Conservation (phyloP, 768 basidiomycete species). For the Erythrobasidium yunnanense region DNA sequence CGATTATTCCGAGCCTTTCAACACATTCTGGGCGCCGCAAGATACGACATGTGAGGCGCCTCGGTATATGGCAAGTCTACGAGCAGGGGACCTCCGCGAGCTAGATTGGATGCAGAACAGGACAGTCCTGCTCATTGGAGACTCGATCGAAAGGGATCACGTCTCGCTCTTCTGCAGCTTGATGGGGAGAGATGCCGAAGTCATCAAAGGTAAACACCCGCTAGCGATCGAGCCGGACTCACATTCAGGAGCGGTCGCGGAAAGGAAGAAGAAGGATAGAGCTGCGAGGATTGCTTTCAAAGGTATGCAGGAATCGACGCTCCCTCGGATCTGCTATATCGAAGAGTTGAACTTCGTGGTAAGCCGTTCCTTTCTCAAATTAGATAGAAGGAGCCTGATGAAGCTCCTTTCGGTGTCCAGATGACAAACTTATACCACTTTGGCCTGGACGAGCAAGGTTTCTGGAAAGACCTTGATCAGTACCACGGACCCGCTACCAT, state of each 20-base stretch:
- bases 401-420: neutral
- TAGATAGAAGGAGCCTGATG: neutral
- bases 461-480: conserved; percentile 33
- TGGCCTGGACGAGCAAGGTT: conserved; percentile 38
- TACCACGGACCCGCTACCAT: conserved; percentile 35
- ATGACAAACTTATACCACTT: conserved; percentile 37
- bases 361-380: neutral
- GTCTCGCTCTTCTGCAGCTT: conserved; percentile 38
- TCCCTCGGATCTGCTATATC: conserved; percentile 36
- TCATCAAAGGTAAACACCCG: conserved; percentile 25
- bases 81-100: conserved; percentile 22
- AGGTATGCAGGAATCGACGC: conserved; percentile 34
- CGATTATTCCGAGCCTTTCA: conserved; percentile 21
- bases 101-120: conserved; percentile 34
- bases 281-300: conserved; percentile 25
- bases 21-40: conserved; percentile 14
- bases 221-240: conserved; percentile 5
- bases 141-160: conserved; percentile 37
- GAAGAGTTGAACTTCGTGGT: conserved; percentile 36
- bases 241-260: neutral
- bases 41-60: conserved; percentile 32
- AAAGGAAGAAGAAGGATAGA: conserved; percentile 23
- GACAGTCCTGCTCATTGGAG: conserved; percentile 37
- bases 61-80: conserved; percentile 31
- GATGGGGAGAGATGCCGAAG: conserved; percentile 36